These are phyloP conservation scores for Fusarium redolens DNA, from an alignment of 2,329 filamentous ascomycete species.

Conservation along the genomic window DNA sequence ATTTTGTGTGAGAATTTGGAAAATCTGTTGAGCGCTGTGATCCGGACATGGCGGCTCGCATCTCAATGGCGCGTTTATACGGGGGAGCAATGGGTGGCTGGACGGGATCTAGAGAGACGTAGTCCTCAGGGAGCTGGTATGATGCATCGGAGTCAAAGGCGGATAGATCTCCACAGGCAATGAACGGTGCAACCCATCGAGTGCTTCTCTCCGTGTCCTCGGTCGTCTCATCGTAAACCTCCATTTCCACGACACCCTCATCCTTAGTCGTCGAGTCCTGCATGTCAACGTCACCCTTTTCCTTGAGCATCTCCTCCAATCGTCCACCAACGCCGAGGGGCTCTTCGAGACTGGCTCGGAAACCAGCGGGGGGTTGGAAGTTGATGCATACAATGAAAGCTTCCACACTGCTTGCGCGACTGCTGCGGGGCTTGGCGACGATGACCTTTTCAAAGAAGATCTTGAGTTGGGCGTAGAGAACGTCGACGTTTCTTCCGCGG, in stretches of 20 bases:
- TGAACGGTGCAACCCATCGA: conserved; percentile 93
- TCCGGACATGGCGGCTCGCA: conserved; percentile 57
- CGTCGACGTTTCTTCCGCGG: conserved; percentile 91
- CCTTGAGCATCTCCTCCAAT: conserved; percentile 62
- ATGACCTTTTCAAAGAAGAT: conserved; percentile 87
- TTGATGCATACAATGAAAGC: conserved; percentile 96
- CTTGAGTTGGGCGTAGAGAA: conserved; percentile 93
- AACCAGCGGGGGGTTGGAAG: conserved; percentile 82
- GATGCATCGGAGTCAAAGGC: conserved; percentile 96
- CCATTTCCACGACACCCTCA: conserved; percentile 58
- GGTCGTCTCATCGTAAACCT: conserved; percentile 60
- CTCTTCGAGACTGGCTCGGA: conserved; percentile 79
- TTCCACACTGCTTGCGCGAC: conserved; percentile 95
- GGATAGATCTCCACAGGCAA: conserved; percentile 96
- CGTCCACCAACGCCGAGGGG: conserved; percentile 75
- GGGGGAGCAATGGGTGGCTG: conserved; percentile 96
- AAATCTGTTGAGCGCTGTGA: conserved; percentile 41
- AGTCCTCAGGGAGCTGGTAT: conserved; percentile 86
- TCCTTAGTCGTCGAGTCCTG: conserved; percentile 54
- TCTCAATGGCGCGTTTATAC: conserved; percentile 90
- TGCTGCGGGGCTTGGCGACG: conserved; percentile 93
- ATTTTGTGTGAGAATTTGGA: conserved; percentile 19
- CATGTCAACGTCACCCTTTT: conserved; percentile 53
- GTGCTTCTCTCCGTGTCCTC: conserved; percentile 52
- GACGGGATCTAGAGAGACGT: conserved; percentile 89